Evolutionary conservation across 2,329 filamentous ascomycete species (phyloP).

Genomic region (Xylaria sp.): DNA sequence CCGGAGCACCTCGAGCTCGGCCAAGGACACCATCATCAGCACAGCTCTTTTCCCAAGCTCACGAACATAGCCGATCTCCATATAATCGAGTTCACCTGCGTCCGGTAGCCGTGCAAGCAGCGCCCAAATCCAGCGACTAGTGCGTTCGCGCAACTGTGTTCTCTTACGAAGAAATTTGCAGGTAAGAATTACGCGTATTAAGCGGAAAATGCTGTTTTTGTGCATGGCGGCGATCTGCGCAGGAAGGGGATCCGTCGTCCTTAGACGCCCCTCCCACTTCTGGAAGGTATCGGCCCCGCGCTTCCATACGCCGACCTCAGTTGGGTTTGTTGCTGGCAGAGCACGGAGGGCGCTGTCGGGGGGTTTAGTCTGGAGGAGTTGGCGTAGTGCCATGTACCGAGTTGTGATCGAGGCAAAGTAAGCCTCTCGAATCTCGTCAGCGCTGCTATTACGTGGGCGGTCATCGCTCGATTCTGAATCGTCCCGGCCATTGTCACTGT

Average conservation of each 20-base stretch:
- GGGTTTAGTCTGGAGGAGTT: constrained; percentile 61
- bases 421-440: constrained; percentile 59
- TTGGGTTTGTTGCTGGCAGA: constrained; percentile 60
- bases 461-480: constrained; percentile 32
- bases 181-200: constrained; percentile 70
- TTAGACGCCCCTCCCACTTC: constrained; percentile 59
- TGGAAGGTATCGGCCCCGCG: constrained; percentile 55
- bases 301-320: constrained; percentile 60
- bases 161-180: constrained; percentile 67
- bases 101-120: constrained; percentile 77
- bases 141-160: constrained; percentile 65
- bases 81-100: constrained; percentile 74
- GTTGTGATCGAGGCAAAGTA: constrained; percentile 71
- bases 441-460: constrained; percentile 41
- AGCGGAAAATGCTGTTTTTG: constrained; percentile 67
- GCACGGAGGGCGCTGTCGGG: constrained; percentile 57
- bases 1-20: constrained; percentile 56
- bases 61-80: constrained; percentile 76
- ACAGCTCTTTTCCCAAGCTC: constrained; percentile 81
- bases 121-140: constrained; percentile 86
- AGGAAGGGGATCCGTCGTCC: constrained; percentile 61
- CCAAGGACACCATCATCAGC: constrained; percentile 60
- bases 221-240: constrained; percentile 68
- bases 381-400: constrained; percentile 70
- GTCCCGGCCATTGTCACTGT: constrained; percentile 41